These are phyloP conservation scores for Artomyces pyxidatus DNA, from an alignment of 768 basidiomycete genomes.

Conservation along the genomic window DNA sequence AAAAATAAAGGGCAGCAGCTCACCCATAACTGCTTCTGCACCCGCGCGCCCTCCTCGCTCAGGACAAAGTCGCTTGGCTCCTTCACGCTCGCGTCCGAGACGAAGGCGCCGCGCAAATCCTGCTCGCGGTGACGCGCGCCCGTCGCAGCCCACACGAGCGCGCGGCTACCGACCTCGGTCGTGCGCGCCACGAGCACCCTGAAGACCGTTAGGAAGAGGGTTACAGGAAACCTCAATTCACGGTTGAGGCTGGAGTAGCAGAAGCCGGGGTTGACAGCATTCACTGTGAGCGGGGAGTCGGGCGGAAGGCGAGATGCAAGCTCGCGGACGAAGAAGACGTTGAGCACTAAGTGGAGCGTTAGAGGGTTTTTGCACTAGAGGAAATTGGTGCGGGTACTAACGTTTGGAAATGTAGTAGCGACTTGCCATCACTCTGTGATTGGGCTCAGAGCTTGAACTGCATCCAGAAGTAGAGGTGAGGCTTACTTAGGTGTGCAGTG, in stretches of 20 bases:
- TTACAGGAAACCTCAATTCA: neutral
- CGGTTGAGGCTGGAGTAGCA: neutral
- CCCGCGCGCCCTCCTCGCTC: neutral
- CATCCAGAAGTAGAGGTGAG: neutral
- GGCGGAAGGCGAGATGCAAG: neutral
- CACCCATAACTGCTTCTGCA: constrained; percentile 2
- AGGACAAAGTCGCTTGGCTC: constrained; percentile 2
- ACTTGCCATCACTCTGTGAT: neutral
- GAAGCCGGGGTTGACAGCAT: constrained; percentile 3
- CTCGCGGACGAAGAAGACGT: constrained; percentile 2
- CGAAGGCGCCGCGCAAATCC: neutral
- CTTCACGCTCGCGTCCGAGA: neutral
- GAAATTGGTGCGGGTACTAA: neutral
- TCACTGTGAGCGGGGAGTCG: neutral
- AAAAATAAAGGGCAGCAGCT: neutral
- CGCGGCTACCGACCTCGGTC: neutral
- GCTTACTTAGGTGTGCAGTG: neutral
- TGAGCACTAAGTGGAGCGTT: neutral
- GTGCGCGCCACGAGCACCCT: neutral
- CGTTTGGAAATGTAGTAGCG: constrained; percentile 1
- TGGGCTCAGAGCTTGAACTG: neutral
- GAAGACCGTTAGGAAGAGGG: neutral
- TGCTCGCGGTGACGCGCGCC: neutral
- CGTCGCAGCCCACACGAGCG: neutral
- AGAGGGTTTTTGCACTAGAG: neutral